Base-by-base conservation (phyloP, 805 yeast genomes). In the Hyphopichia homilentoma region DNA sequence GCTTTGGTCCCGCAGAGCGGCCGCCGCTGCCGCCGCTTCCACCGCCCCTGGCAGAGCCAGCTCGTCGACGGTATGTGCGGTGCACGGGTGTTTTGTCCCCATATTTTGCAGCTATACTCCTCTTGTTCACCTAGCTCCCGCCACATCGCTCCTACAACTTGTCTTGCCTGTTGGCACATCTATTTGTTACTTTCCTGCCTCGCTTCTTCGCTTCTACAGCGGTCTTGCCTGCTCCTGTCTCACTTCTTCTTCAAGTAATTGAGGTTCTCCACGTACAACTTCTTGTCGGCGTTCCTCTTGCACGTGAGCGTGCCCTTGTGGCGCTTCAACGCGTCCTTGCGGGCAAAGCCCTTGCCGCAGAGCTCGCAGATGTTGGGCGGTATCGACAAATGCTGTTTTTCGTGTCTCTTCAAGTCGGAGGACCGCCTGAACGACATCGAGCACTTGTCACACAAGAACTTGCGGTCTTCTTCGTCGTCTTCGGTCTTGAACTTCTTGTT, bases 301-400 rank as follows among this genome's bases (percentile, higher is more conserved):
- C 94, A 84, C 0, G 93, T 84, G 39, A 80, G 59, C 0, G 94
- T 84, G 31, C 81, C 82, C 34, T 67, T 65, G 54, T 84, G 94
- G 44, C 94, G 65, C 51, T 83, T 84, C 45, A 84, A 62, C 0
- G 93, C 93, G 57, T 84, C 94, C 47, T 81, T 82, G 29, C 94
- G 62, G 2, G 93, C 90, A 67, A 84, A 84, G 0, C 93, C 89
- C 49, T 84, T 84, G 22, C 85, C 86, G 61, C 94, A 84, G 12
- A 68, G 59, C 5, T 80, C 76, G 56, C 94, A 84, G 29, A 82
- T 76, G 48, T 84, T 81, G 1, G 90, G 89, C 6, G 85, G 74
- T 2, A 81, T 75, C 16, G 78, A 68, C 29, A 81, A 57, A 57
- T 84, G 94, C 26, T 81, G 85, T 48, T 83, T 78, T 45, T 79